Evolutionary conservation across 2,329 filamentous ascomycete genomes (phyloP).

Genomic region (Bertia moriformis): DNA sequence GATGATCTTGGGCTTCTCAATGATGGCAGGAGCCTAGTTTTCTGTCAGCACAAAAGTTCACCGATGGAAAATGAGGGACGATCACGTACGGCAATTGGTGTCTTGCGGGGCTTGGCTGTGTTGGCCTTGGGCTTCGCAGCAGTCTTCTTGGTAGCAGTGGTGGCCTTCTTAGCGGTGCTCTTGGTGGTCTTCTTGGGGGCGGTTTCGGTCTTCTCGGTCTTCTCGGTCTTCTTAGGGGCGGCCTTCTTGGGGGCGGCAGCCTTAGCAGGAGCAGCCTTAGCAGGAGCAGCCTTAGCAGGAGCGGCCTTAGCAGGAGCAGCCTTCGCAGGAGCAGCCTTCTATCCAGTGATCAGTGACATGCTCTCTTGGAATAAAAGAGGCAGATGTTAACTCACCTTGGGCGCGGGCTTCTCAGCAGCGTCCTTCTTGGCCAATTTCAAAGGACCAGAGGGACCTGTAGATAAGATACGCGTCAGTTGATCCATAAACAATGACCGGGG

Average conservation of each 20-base stretch:
- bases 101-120: slow-evolving; percentile 2
- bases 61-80: not conserved
- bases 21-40: slow-evolving; percentile 44
- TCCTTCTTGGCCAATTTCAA: slow-evolving; percentile 61
- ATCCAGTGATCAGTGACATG: too few species aligned
- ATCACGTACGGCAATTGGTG: not conserved
- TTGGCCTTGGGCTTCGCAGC: slow-evolving; percentile 6
- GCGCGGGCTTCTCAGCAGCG: slow-evolving; percentile 24
- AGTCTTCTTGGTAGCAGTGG: not conserved
- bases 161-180: slow-evolving; percentile 5
- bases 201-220: slow-evolving; percentile 7
- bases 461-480: slow-evolving; percentile 10
- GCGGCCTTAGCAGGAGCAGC: slow-evolving; percentile 5
- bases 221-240: slow-evolving; percentile 7
- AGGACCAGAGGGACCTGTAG: slow-evolving; percentile 49
- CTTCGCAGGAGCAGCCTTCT: not conserved
- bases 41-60: not conserved
- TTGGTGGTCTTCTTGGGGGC: slow-evolving; percentile 8
- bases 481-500: too few species aligned
- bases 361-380: too few species aligned
- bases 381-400: slow-evolving; percentile 13
- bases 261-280: slow-evolving; percentile 8
- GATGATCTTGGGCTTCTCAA: slow-evolving; percentile 45
- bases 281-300: slow-evolving; percentile 1
- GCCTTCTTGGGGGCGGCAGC: slow-evolving; percentile 9